phyloP scores from a whole-genome alignment of 163 green algal genomes.

The Chlorella variabilis region DNA sequence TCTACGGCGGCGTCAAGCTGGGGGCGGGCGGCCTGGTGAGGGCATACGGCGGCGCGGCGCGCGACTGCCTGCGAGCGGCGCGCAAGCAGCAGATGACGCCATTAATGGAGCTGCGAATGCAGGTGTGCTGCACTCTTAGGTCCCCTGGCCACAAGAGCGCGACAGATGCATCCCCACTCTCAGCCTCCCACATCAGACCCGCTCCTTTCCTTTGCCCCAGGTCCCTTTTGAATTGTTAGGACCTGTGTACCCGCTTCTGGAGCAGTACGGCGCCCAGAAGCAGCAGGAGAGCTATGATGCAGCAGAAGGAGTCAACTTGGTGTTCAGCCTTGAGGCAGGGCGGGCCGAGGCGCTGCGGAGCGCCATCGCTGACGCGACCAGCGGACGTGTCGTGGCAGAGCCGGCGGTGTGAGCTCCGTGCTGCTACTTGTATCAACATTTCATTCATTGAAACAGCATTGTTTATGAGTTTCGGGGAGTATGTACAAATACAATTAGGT shows the following conservation, averaged over 20 bases:
- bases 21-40: constrained; percentile 85
- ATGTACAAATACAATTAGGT: no score
- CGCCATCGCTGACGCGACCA: constrained; percentile 50
- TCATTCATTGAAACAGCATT: no score
- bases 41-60: constrained; percentile 85
- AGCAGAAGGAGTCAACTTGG: constrained; percentile 31
- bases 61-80: constrained; percentile 72
- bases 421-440: no score
- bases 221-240: constrained; percentile 49
- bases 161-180: no score
- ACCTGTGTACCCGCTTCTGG: constrained; percentile 33
- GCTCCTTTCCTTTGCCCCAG: constrained; percentile 8
- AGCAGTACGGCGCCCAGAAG: constrained; percentile 34
- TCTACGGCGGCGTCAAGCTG: constrained; percentile 92
- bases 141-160: no score
- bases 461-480: no score
- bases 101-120: constrained; percentile 5
- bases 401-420: neutral
- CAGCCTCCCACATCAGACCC: no score
- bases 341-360: constrained; percentile 15
- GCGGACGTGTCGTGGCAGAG: constrained; percentile 41
- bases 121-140: neutral
- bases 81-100: neutral
- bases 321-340: constrained; percentile 45
- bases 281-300: constrained; percentile 43